A percentile compares a stretch with the other conserved stretches of the same genome.
These are phyloP conservation scores for Croton setiger DNA, from an alignment of 441 rosid species.

Conservation along the genomic window DNA sequence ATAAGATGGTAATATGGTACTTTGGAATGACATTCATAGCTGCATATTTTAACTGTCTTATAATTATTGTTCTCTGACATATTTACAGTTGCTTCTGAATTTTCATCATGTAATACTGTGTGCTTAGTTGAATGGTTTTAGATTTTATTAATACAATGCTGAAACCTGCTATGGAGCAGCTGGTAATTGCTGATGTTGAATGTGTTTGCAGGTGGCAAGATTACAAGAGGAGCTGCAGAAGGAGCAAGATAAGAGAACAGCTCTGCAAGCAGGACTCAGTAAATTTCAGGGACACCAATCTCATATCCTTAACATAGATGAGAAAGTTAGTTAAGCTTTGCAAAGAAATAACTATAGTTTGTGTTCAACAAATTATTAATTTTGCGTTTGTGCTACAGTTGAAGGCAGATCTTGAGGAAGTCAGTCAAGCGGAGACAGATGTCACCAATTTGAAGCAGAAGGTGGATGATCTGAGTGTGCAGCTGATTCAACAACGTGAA, in stretches of 20 bases:
- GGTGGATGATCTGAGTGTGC: conserved; percentile 57
- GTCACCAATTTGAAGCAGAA: conserved; percentile 54
- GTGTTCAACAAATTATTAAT: conserved; percentile 24
- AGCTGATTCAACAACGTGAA: conserved; percentile 48
- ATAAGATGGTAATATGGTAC: neutral
- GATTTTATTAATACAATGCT: neutral
- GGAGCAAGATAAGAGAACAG: conserved; percentile 61
- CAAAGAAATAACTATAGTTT: conserved; percentile 4
- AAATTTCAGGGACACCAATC: conserved; percentile 38
- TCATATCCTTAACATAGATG: conserved; percentile 42
- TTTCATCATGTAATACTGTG: neutral
- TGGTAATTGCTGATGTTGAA: neutral
- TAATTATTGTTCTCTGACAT: neutral
- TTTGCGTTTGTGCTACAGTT: conserved; percentile 39
- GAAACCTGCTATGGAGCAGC: neutral
- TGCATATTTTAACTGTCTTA: neutral
- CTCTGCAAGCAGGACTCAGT: conserved; percentile 65
- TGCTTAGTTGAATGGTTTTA: neutral
- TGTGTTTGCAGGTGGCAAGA: conserved; percentile 60
- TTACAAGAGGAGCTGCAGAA: conserved; percentile 78
- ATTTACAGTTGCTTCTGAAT: neutral
- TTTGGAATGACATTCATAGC: neutral
- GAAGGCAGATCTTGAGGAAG: conserved; percentile 61
- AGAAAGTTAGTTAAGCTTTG: conserved; percentile 49
- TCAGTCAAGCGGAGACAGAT: conserved; percentile 63